A percentile compares a stretch with the other conserved stretches of the same genome.
Conservation (phyloP, 2,329 filamentous ascomycete species). For the Aspergillus tamarii region DNA sequence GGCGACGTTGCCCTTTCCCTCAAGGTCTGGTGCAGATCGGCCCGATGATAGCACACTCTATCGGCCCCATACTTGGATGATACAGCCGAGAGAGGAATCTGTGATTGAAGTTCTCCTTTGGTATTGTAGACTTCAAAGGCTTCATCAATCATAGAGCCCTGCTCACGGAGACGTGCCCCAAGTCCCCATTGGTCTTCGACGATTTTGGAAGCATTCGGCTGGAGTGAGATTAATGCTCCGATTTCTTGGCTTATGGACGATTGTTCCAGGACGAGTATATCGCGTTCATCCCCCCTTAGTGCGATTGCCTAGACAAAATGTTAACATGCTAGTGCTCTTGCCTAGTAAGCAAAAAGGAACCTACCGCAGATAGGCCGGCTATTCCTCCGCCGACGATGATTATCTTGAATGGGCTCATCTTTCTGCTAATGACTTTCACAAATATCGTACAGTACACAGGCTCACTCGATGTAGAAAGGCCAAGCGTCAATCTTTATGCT, state of each 20-base stretch:
- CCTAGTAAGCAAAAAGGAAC: not conserved
- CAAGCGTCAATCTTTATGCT: not conserved
- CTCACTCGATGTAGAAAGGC: not conserved
- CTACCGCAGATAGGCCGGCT: slow-evolving; percentile 34
- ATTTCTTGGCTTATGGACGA: slow-evolving; percentile 40
- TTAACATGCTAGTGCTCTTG: not conserved
- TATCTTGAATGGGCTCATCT: slow-evolving; percentile 41
- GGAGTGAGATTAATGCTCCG: slow-evolving; percentile 53
- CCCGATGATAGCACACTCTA: slow-evolving; percentile 27
- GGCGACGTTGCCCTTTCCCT: slow-evolving; percentile 15
- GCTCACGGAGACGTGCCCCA: not conserved
- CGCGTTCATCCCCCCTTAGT: slow-evolving; percentile 23
- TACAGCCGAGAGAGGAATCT: slow-evolving; percentile 19
- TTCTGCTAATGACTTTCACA: not conserved
- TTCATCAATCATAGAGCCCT: slow-evolving; percentile 24
- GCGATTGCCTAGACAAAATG: slow-evolving; percentile 26
- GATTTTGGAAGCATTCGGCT: slow-evolving; percentile 42
- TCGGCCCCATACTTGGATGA: slow-evolving; percentile 25
- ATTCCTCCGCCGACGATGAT: slow-evolving; percentile 55
- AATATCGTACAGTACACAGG: not conserved
- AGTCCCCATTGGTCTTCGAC: slow-evolving; percentile 17
- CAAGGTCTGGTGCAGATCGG: slow-evolving; percentile 27
- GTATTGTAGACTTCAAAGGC: slow-evolving; percentile 32
- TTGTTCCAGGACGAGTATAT: slow-evolving; percentile 29
- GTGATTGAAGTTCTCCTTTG: slow-evolving; percentile 23